Conservation (phyloP, 768 basidiomycete species). For the Collybiopsis luxurians region DNA sequence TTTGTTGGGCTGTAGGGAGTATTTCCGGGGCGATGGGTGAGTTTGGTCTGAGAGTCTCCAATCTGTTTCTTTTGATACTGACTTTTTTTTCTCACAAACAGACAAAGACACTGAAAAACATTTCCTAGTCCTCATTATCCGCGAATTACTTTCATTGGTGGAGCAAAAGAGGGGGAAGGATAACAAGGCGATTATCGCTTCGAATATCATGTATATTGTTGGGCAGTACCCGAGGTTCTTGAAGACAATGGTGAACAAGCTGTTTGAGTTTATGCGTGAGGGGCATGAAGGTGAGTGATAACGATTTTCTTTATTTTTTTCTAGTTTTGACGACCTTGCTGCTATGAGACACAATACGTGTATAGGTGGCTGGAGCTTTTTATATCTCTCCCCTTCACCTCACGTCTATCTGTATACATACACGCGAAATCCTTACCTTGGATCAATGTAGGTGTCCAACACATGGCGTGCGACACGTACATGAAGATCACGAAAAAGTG, state of each 20-base stretch:
- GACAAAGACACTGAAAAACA: slow-evolving; percentile 83
- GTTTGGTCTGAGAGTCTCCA: slow-evolving; percentile 17
- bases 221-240: slow-evolving; percentile 82
- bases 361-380: no score
- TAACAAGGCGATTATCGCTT: slow-evolving; percentile 79
- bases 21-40: slow-evolving; percentile 83
- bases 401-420: no score
- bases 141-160: slow-evolving; percentile 72
- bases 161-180: slow-evolving; percentile 84
- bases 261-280: slow-evolving; percentile 87
- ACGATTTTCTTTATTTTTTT: neutral
- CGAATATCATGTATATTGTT: slow-evolving; percentile 76
- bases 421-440: no score
- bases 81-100: slow-evolving; percentile 18
- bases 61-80: neutral
- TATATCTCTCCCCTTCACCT: no score
- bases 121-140: slow-evolving; percentile 80
- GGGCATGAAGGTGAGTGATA: slow-evolving; percentile 63
- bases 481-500: slow-evolving; percentile 86
- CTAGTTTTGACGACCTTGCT: neutral
- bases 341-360: no score
- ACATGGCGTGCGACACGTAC: slow-evolving; percentile 86
- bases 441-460: slow-evolving; percentile 60
- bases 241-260: slow-evolving; percentile 82
- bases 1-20: slow-evolving; percentile 83